Conservation (phyloP, 106 monocot species). For the Amphibolis antarctica region DNA sequence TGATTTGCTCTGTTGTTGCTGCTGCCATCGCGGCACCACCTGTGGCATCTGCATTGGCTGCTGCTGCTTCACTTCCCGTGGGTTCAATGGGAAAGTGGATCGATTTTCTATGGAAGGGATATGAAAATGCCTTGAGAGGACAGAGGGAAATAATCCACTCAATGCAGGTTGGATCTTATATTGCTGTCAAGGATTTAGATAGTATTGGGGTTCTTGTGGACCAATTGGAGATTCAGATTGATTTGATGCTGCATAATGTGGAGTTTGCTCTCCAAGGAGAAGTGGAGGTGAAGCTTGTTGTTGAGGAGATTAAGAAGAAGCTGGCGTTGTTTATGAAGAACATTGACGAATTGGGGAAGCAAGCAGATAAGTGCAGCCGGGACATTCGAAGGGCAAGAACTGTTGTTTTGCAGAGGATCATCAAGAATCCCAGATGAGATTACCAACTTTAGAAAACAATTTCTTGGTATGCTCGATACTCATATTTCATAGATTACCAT, state of each 20-base stretch:
- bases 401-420: conserved; percentile 34
- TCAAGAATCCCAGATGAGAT: conserved; percentile 16
- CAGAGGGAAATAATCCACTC: conserved; percentile 49
- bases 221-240: conserved; percentile 44
- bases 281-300: conserved; percentile 45
- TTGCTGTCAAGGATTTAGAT: conserved; percentile 59
- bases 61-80: conserved; percentile 42
- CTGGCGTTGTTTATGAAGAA: conserved; percentile 52
- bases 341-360: conserved; percentile 46
- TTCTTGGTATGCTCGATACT: background rate
- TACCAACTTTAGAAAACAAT: background rate
- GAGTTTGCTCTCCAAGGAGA: conserved; percentile 55
- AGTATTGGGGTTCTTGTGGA: conserved; percentile 49
- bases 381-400: conserved; percentile 62
- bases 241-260: conserved; percentile 21
- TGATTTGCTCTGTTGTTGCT: conserved; percentile 81
- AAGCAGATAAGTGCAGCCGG: conserved; percentile 49
- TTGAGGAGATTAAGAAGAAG: conserved; percentile 65
- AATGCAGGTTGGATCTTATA: conserved; percentile 48
- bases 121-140: conserved; percentile 32
- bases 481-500: too few relatives aligned
- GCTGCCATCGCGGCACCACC: conserved; percentile 74
- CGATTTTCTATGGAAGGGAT: conserved; percentile 57
- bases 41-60: conserved; percentile 58
- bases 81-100: conserved; percentile 92